Base-by-base conservation (phyloP, 1,139 yeast genomes). In the Suhomyces panamericanus region DNA sequence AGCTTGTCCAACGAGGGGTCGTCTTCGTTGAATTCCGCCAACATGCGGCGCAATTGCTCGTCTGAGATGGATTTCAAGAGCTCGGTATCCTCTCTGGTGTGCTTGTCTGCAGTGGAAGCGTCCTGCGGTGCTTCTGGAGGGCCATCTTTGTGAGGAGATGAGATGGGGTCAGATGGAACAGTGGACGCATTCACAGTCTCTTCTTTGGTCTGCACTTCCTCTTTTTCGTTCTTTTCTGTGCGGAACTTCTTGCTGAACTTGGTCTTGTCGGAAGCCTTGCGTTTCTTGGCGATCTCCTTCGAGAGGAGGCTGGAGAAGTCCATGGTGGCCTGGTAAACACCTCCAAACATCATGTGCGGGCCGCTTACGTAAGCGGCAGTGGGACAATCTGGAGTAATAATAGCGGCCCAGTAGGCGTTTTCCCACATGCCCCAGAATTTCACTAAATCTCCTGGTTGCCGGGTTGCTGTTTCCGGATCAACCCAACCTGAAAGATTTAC, bases 201-300 rank as follows among this genome's bases (percentile, higher is more conserved):
- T 26, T 27, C 12, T 2, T 34, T 22, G 12, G 29, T 3, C 4
- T 12, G 27, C 12, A 17, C 30, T 2, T 30, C 32, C 22, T 34
- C 43, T 6, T 27, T 26, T 3, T 40, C 38, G 34, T n/a, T 16
- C 28, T 45, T 48, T 4, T 8, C 24, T 7, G 7, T 20, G 8
- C 24, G 24, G 29, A 48, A 42, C 14, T 15, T 26, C 34, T 41
- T 35, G 7, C 26, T 34, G 6, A 27, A 24, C 28, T 28, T 37
- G 26, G 32, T 34, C 24, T 35, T 28, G 11, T 32, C 33, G 6
- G 34, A 22, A 7, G 39, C 34, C 39, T 31, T 54, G 44, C 65
- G 51, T 49, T 67, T 62, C 54, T 64, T 63, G 48, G 64, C 66
- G 49, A 70, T 72, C 42, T 65, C 67, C 37, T 69, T 63, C 38